Evolutionary conservation across 2,329 filamentous ascomycete species (phyloP).

Genomic region (Aureobasidium melanogenum): DNA sequence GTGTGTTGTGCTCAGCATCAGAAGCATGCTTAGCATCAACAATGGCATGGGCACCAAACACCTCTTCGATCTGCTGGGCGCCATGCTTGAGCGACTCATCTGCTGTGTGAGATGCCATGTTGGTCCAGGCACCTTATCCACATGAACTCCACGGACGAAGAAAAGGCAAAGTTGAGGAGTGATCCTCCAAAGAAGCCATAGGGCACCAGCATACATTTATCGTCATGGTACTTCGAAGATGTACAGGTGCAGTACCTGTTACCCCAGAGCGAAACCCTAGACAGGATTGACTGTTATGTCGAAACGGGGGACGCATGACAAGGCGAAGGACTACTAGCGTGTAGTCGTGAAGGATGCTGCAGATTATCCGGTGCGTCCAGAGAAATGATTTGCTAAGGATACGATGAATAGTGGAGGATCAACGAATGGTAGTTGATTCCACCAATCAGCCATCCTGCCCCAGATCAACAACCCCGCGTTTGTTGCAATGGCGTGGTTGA

Average conservation of each 20-base stretch:
- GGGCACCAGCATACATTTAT: not conserved
- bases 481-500: not conserved
- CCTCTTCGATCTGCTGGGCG: slow-evolving; percentile 5
- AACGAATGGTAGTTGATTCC: not conserved
- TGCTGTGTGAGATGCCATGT: slow-evolving; percentile 2
- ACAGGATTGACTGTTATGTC: not conserved
- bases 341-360: not conserved
- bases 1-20: slow-evolving; percentile 1
- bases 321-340: not conserved
- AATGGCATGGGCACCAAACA: slow-evolving; percentile 6
- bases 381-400: not conserved
- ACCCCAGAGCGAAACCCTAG: not conserved
- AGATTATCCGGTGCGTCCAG: not conserved
- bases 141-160: not conserved
- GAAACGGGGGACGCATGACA: slow-evolving; percentile 1
- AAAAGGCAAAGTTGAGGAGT: not conserved
- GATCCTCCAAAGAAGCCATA: not conserved
- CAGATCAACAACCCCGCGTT: slow-evolving; percentile 4
- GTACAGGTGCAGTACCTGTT: not conserved
- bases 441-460: not conserved
- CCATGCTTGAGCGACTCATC: slow-evolving; percentile 11
- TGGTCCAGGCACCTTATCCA: not conserved
- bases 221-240: not conserved
- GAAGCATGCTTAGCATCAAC: slow-evolving; percentile 6
- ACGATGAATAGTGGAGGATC: not conserved